Conservation (phyloP, 768 basidiomycete species). For the Terana coerulea region DNA sequence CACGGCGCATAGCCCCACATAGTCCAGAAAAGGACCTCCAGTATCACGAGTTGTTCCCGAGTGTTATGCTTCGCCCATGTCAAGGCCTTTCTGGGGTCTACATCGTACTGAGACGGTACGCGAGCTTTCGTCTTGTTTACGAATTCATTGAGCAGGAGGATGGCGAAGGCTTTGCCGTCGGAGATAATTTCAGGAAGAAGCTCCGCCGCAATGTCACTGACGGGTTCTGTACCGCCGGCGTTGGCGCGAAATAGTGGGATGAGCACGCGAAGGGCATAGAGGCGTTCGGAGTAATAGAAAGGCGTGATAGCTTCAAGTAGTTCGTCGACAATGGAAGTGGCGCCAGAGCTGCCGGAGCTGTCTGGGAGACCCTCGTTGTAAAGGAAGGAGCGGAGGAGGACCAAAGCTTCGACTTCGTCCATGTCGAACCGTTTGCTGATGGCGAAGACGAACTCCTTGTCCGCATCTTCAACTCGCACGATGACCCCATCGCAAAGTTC, state of each 20-base stretch:
- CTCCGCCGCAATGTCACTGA: slow-evolving; percentile 50
- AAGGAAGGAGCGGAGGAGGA: slow-evolving; percentile 72
- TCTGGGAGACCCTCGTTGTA: slow-evolving; percentile 72
- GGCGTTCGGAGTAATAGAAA: slow-evolving; percentile 80
- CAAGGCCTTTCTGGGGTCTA: slow-evolving; percentile 56
- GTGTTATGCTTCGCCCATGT: slow-evolving; percentile 71
- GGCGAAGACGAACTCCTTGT: slow-evolving; percentile 66
- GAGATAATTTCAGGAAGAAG: slow-evolving; percentile 58
- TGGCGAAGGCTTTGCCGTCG: slow-evolving; percentile 60
- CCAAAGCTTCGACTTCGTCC: slow-evolving; percentile 76
- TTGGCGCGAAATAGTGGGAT: slow-evolving; percentile 74
- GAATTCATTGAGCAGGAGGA: slow-evolving; percentile 60
- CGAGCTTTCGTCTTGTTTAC: slow-evolving; percentile 45
- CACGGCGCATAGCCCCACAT: slow-evolving; percentile 77
- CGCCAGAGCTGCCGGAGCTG: slow-evolving; percentile 35
- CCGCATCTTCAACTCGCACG: slow-evolving; percentile 60
- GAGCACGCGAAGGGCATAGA: slow-evolving; percentile 64
- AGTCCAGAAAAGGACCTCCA: slow-evolving; percentile 87
- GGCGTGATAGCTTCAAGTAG: slow-evolving; percentile 69
- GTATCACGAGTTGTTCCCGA: slow-evolving; percentile 72
- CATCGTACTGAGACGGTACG: slow-evolving; percentile 41
- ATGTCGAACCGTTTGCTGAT: slow-evolving; percentile 73
- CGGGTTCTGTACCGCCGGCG: slow-evolving; percentile 50
- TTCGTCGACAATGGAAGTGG: slow-evolving; percentile 47
- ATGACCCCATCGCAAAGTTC: slow-evolving; percentile 63